Conservation (phyloP, 805 yeast species). For the Candida manassasensis region DNA sequence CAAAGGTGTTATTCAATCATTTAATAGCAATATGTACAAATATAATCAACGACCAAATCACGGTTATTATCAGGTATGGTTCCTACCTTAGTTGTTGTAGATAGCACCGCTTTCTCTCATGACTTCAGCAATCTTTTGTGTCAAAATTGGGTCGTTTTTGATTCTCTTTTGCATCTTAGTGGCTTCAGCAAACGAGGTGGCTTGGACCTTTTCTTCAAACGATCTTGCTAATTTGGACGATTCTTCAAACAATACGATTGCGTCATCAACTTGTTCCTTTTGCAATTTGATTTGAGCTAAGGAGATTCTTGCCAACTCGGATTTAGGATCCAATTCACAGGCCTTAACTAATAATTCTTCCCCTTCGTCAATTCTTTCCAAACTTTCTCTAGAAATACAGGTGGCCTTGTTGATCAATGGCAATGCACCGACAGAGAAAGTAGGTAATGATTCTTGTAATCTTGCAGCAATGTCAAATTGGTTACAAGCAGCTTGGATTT, state of each 20-base stretch:
- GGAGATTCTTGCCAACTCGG: constrained; percentile 85
- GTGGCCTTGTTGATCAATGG: constrained; percentile 90
- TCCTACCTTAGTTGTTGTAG: constrained; percentile 9
- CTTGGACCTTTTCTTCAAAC: constrained; percentile 81
- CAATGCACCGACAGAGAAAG: constrained; percentile 77
- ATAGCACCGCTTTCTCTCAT: constrained; percentile 28
- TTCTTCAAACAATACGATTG: constrained; percentile 75
- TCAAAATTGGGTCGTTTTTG: constrained; percentile 61
- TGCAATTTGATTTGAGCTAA: constrained; percentile 89
- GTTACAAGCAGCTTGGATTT: constrained; percentile 63
- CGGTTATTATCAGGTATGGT: not conserved
- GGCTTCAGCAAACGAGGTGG: constrained; percentile 88
- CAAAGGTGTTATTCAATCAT: constrained; percentile 1
- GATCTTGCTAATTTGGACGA: constrained; percentile 80
- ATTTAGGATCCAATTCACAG: constrained; percentile 75
- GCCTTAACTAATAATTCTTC: constrained; percentile 68
- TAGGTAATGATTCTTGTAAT: constrained; percentile 66
- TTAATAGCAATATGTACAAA: constrained; percentile 3
- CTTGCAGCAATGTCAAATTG: constrained; percentile 85
- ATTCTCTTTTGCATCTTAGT: constrained; percentile 83
- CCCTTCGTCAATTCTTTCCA: constrained; percentile 49
- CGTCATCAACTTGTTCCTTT: constrained; percentile 75
- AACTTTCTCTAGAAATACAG: constrained; percentile 52
- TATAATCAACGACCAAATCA: not conserved
- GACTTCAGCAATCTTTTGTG: constrained; percentile 58